phyloP scores from a whole-genome alignment of 2,329 filamentous ascomycete species.

The Westerdykella sp. region DNA sequence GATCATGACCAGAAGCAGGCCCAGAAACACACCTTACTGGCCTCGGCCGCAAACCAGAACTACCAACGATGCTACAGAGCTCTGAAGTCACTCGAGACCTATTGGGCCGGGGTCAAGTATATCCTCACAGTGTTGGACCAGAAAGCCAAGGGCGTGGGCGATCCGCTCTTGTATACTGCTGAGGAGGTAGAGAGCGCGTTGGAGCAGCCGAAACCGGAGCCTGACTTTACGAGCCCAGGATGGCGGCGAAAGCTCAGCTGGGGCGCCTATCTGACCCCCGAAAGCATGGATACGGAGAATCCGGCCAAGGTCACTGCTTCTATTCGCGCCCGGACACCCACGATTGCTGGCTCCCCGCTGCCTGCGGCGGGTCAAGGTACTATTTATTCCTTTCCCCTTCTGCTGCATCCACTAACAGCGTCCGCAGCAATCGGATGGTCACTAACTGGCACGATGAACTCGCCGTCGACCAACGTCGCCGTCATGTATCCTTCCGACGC shows the following conservation, averaged over 20 bases:
- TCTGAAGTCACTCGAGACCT: slow-evolving; percentile 69
- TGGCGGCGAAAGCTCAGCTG: slow-evolving; percentile 46
- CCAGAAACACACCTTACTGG: slow-evolving; percentile 66
- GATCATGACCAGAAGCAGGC: slow-evolving; percentile 41
- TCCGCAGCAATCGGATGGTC: slow-evolving; percentile 68
- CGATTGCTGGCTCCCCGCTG: slow-evolving; percentile 41
- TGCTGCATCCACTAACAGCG: slow-evolving; percentile 8
- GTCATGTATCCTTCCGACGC: slow-evolving; percentile 63
- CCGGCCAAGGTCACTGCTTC: slow-evolving; percentile 27
- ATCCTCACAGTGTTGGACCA: slow-evolving; percentile 82
- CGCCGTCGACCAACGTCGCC: slow-evolving; percentile 74
- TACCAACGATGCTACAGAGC: slow-evolving; percentile 84
- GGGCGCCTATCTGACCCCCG: slow-evolving; percentile 38
- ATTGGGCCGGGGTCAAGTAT: slow-evolving; percentile 83
- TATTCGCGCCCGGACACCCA: slow-evolving; percentile 22
- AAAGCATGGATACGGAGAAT: slow-evolving; percentile 21
- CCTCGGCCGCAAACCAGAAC: slow-evolving; percentile 76
- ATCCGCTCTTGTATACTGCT: slow-evolving; percentile 58
- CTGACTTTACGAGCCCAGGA: slow-evolving; percentile 46
- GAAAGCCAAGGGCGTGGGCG: slow-evolving; percentile 79
- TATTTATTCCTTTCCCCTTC: slow-evolving; percentile 4
- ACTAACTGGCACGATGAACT: slow-evolving; percentile 80
- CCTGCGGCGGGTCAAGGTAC: slow-evolving; percentile 48
- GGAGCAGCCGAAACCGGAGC: slow-evolving; percentile 47
- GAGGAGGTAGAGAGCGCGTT: slow-evolving; percentile 73